Conservation (phyloP, 495 filamentous ascomycete species). For the Podospora pseudocomata region DNA sequence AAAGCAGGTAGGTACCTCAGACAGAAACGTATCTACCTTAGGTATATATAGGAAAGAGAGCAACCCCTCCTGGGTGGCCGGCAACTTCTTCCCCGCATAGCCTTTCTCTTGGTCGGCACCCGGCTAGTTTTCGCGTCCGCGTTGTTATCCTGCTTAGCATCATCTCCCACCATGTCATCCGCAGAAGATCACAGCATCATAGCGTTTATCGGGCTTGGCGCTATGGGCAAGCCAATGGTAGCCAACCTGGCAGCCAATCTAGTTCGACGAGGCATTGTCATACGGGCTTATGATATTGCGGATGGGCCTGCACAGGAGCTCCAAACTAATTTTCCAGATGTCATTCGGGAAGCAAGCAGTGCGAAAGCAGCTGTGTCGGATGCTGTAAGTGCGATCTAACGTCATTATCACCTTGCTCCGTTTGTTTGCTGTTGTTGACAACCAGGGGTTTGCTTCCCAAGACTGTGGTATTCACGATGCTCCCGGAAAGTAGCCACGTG, state of each 20-base stretch:
- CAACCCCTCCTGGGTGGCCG: not conserved
- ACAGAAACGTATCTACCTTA: too few relatives aligned
- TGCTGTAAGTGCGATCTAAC: slow-evolving; percentile 11
- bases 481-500: slow-evolving; percentile 40
- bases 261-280: not conserved
- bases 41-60: not conserved
- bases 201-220: slow-evolving; percentile 26
- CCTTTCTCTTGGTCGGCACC: not conserved
- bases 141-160: slow-evolving; percentile 8
- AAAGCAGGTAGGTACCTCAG: too few relatives aligned
- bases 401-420: not conserved
- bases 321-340: slow-evolving; percentile 24
- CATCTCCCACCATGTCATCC: slow-evolving; percentile 31
- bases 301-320: slow-evolving; percentile 32
- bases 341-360: not conserved
- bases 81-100: slow-evolving; percentile 43
- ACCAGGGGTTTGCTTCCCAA: not conserved
- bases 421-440: not conserved
- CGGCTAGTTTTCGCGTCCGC: not conserved
- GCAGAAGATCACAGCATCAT: not conserved
- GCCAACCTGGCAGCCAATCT: slow-evolving; percentile 37
- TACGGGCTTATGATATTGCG: slow-evolving; percentile 45
- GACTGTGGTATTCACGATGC: slow-evolving; percentile 38
- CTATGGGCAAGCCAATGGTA: slow-evolving; percentile 48
- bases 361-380: not conserved